Base-by-base conservation (phyloP, 1,139 yeast genomes). In the Trichomonascaceae sp. region DNA sequence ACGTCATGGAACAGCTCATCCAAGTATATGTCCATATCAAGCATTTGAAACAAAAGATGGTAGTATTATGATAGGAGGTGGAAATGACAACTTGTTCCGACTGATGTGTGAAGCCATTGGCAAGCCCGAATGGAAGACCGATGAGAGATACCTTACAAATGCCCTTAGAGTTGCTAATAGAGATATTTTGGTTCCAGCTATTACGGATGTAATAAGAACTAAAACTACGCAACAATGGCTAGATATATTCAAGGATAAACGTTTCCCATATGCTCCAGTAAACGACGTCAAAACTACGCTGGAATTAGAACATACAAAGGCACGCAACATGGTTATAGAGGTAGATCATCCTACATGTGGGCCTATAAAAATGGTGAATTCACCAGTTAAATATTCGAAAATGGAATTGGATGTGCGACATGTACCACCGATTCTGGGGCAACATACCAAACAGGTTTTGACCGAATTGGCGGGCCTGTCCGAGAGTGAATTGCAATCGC, bases 1-100 rank as follows among this genome's bases (percentile, higher is more conserved):
- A 6, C 63, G 77, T 5, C 74, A 69, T 56, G 77, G 77, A 15
- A 71, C 75, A 4, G 73, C 74, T 1, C 77, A 74, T 55, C 75
- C 77, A 1, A 67, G 74, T 24, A 74, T 74, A 46, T 71, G 73
- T 45, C 77, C 77, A 1, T 74, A 74, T 61, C 74, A 74, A 57
- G 73, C 74, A 1, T 74, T 74, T 53, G 70, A 68, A 15, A 73
- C 76, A 8, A 61, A 60, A 10, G 65, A 64, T 18, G 75, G 71
- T 36, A 60, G 64, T 39, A 68, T 73, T 41, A 70, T 73, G 72
- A 68, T 74, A 52, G 77, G 77, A n/a, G 75, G 75, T 12, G 76
- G 76, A 8, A 73, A 73, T 54, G 76, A 74, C 58, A 69, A 68
- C 43, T 63, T 71, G 50, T 73, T 68, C 61, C 55, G 68, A 19